These are phyloP conservation scores for Maudiozyma bulderi DNA, from an alignment of 805 yeast genomes.

Conservation along the genomic window DNA sequence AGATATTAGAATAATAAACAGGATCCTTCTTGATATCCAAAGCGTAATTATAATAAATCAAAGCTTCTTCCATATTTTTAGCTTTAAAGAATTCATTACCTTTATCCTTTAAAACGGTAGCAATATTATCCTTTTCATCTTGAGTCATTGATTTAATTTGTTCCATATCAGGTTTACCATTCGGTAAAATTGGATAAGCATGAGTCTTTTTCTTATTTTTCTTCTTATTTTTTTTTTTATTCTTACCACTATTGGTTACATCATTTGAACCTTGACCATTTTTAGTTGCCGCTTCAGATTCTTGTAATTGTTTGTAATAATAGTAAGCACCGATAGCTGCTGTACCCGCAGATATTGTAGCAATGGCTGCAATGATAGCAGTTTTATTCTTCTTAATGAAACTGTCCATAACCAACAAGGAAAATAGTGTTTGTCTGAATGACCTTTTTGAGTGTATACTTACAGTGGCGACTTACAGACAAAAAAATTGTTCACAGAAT, in stretches of 20 bases:
- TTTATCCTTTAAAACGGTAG: constrained; percentile 72
- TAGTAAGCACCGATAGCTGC: constrained; percentile 56
- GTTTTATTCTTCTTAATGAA: constrained; percentile 40
- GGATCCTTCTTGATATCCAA: constrained; percentile 70
- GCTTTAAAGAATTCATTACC: constrained; percentile 74
- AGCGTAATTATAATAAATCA: constrained; percentile 71
- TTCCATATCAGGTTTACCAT: constrained; percentile 52
- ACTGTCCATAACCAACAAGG: constrained; percentile 10
- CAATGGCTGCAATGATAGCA: constrained; percentile 54
- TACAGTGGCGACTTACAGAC: too few species aligned
- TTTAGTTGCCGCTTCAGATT: neutral
- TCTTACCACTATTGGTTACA: neutral
- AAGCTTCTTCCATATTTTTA: constrained; percentile 66
- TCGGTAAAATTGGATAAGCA: constrained; percentile 42
- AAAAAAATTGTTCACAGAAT: too few species aligned
- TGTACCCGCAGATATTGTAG: constrained; percentile 54
- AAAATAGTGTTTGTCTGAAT: neutral
- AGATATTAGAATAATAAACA: constrained; percentile 86
- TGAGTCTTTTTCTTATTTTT: constrained; percentile 63
- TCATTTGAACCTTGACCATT: neutral
- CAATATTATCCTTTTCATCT: constrained; percentile 51
- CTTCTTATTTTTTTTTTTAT: constrained; percentile 58
- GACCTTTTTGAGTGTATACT: too few species aligned
- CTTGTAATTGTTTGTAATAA: constrained; percentile 33
- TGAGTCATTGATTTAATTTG: constrained; percentile 36